Percentiles rank a stretch among this genome's conserved stretches.
Conservation (phyloP, 2,329 filamentous ascomycete species). For the Didymella pomorum region DNA sequence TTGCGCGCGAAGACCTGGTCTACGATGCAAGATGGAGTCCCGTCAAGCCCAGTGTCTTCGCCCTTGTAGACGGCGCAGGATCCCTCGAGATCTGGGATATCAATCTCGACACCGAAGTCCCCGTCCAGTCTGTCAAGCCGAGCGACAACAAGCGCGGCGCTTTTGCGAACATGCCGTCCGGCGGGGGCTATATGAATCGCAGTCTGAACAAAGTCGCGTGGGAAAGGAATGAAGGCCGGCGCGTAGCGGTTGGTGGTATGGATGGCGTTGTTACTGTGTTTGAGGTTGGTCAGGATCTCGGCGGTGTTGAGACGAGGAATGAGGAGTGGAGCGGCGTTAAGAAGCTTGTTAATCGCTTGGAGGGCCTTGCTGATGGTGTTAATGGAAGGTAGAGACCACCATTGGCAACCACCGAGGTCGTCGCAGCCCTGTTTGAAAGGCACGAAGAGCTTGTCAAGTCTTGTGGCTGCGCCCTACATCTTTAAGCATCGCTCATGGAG, state of each 20-base stretch:
- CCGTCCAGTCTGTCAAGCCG: constrained; percentile 80
- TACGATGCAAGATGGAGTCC: constrained; percentile 98
- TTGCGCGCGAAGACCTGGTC: constrained; percentile 93
- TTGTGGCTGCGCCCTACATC: not conserved
- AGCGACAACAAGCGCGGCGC: constrained; percentile 57
- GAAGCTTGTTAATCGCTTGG: constrained; percentile 81
- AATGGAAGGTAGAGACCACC: not conserved
- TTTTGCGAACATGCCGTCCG: constrained; percentile 48
- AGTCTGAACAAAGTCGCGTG: constrained; percentile 94
- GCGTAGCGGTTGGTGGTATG: constrained; percentile 88
- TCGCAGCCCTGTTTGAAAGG: not conserved
- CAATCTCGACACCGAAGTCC: constrained; percentile 89
- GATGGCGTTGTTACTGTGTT: constrained; percentile 92
- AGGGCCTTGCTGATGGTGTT: constrained; percentile 48
- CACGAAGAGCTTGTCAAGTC: not conserved
- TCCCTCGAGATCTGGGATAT: constrained; percentile 96
- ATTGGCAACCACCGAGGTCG: not conserved
- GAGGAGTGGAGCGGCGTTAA: constrained; percentile 96
- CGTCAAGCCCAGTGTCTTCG: constrained; percentile 91
- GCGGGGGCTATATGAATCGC: constrained; percentile 73
- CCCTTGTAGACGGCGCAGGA: constrained; percentile 90
- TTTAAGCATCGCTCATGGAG: not conserved
- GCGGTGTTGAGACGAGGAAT: constrained; percentile 83
- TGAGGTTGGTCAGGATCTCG: constrained; percentile 83
- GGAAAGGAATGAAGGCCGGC: constrained; percentile 88